Base-by-base conservation (phyloP, 2,329 filamentous ascomycete species). In the Pseudofabraea citricarpa region DNA sequence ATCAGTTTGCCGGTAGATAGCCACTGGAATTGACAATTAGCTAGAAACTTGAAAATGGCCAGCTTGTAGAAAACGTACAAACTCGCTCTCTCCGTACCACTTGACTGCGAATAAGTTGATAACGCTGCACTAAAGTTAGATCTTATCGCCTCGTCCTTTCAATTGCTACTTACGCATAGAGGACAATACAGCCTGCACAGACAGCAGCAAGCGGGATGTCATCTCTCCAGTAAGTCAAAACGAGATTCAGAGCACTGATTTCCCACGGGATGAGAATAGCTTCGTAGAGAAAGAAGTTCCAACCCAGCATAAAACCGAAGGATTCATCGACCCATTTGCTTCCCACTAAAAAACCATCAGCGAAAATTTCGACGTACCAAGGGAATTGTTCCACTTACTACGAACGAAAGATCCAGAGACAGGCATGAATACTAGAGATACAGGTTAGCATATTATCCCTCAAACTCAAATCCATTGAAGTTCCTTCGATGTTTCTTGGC, bases 21-120 rank as follows among this genome's bases (percentile, higher is more conserved):
- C 74, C 75, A 82, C 27, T 31, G 27, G 16, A 31, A n/a, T n/a
- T n/a, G n/a, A n/a, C n/a, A n/a, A n/a, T n/a, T n/a, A n/a, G n/a
- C n/a, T n/a, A n/a, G n/a, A n/a, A n/a, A n/a, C n/a, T n/a, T n/a
- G n/a, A n/a, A n/a, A n/a, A n/a, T n/a, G n/a, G n/a, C n/a, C n/a
- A n/a, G n/a, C n/a, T n/a, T n/a, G n/a, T n/a, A n/a, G n/a, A 15
- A 31, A n/a, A 31, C 27, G 13, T 10, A 31, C 27, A 55, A 90
- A 90, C 57, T 90, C 86, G 9, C 82, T 77, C 59, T 87, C 82
- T 50, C 83, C 83, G 54, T 81, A 86, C 64, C 68, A 79, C 49
- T 77, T 72, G 26, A 85, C 81, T 22, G 79, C 79, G 48, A 86
- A 73, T 32, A 85, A 56, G 54, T 87, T 87, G 54, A 86, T 68